phyloP scores from a whole-genome alignment of 352 stramenopile species.

The Phytophthora quininea region DNA sequence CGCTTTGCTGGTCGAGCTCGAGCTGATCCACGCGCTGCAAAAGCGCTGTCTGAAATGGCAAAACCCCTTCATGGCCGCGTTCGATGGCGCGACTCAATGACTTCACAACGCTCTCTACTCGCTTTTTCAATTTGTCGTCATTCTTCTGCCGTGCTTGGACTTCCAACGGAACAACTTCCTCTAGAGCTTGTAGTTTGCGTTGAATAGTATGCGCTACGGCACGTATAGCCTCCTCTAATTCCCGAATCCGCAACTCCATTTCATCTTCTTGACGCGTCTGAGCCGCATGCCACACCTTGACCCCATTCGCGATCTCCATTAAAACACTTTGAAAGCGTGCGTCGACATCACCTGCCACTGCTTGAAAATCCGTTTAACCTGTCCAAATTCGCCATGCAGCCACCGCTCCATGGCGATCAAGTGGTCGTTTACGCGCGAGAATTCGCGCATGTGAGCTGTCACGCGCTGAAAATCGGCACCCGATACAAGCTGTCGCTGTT shows the following conservation, averaged over 20 bases:
- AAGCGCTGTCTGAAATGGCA: slow-evolving; percentile 23
- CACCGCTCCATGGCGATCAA: slow-evolving; percentile 62
- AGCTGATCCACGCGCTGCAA: slow-evolving; percentile 36
- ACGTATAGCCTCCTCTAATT: slow-evolving; percentile 40
- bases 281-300: slow-evolving; percentile 37
- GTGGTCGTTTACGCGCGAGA: slow-evolving; percentile 63
- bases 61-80: slow-evolving; percentile 30
- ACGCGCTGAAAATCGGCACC: slow-evolving; percentile 59
- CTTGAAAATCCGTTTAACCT: slow-evolving; percentile 63
- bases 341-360: slow-evolving; percentile 43
- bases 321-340: slow-evolving; percentile 42
- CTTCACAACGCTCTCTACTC: slow-evolving; percentile 53
- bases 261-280: slow-evolving; percentile 49
- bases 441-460: slow-evolving; percentile 55
- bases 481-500: slow-evolving; percentile 51
- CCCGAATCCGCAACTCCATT: slow-evolving; percentile 23
- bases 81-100: slow-evolving; percentile 40
- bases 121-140: slow-evolving; percentile 56
- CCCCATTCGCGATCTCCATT: slow-evolving; percentile 34
- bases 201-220: slow-evolving; percentile 35
- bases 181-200: slow-evolving; percentile 51
- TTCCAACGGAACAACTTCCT: slow-evolving; percentile 70
- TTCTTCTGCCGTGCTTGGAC: slow-evolving; percentile 63
- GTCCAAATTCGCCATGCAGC: slow-evolving; percentile 52
- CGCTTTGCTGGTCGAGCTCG: slow-evolving; percentile 26